Percentiles rank a stretch among this genome's conserved stretches.
Evolutionary conservation across 768 basidiomycete species (phyloP).

Genomic region (Tylopilus subfusipes): DNA sequence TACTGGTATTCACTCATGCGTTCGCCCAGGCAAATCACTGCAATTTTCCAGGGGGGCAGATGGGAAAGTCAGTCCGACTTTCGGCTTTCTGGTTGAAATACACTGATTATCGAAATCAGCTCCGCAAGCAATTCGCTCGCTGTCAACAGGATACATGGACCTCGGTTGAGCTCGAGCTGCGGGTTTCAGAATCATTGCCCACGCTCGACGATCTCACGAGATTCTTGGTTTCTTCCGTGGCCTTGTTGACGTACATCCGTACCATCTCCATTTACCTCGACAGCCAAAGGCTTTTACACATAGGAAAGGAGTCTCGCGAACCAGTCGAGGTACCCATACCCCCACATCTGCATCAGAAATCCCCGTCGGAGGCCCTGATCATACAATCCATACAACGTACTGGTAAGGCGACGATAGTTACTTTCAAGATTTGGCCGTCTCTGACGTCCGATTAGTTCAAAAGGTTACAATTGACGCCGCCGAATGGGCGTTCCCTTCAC

Average conservation of each 20-base stretch:
- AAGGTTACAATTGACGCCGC: constrained; percentile 5
- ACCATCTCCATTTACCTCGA: constrained; percentile 7
- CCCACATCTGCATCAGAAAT: not conserved
- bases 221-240: constrained; percentile 13
- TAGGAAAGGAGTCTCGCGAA: not conserved
- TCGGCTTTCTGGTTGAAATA: not conserved
- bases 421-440: not conserved
- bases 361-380: not conserved
- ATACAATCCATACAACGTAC: constrained; percentile 8
- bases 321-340: not conserved
- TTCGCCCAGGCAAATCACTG: constrained; percentile 12
- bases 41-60: constrained; percentile 8
- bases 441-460: constrained; percentile 8
- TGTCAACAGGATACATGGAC: not conserved
- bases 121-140: not conserved
- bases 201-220: constrained; percentile 5
- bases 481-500: constrained; percentile 1
- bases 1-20: not conserved
- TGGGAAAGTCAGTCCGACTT: constrained; percentile 9
- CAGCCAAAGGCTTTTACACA: not conserved
- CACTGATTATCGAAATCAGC: constrained; percentile 1
- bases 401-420: not conserved
- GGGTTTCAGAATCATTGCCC: constrained; percentile 1
- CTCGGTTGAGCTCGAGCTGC: constrained; percentile 10
- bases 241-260: constrained; percentile 3